A percentile compares a stretch with the other conserved stretches of the same genome.
Evolutionary conservation across 2,329 filamentous ascomycete genomes (phyloP).

Genomic region (Colletotrichum sp.): DNA sequence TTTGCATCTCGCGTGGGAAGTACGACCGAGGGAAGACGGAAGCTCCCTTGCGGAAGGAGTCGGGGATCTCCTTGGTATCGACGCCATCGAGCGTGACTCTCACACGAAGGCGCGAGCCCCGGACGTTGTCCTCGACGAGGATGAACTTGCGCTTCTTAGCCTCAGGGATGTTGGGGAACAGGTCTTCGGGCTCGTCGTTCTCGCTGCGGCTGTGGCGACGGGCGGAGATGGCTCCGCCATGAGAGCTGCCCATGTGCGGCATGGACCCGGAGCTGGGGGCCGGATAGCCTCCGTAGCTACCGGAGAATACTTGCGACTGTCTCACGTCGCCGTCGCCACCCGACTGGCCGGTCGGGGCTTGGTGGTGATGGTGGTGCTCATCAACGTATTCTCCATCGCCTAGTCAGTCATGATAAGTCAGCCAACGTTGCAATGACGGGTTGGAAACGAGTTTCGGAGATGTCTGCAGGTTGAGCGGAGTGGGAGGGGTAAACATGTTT

Average conservation of each 20-base stretch:
- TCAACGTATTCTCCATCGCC: slow-evolving; percentile 68
- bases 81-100: slow-evolving; percentile 92
- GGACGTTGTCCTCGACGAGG: slow-evolving; percentile 87
- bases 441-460: slow-evolving; percentile 7
- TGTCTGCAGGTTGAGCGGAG: slow-evolving; percentile 12
- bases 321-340: slow-evolving; percentile 68
- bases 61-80: slow-evolving; percentile 93
- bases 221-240: slow-evolving; percentile 38
- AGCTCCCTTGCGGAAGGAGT: slow-evolving; percentile 89
- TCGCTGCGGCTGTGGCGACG: slow-evolving; percentile 47
- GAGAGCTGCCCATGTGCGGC: slow-evolving; percentile 57
- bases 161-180: slow-evolving; percentile 89
- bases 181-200: slow-evolving; percentile 66
- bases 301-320: slow-evolving; percentile 75
- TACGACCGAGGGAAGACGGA: slow-evolving; percentile 92
- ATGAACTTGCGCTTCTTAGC: slow-evolving; percentile 96
- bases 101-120: slow-evolving; percentile 82
- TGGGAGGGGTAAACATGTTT: slow-evolving; percentile 19
- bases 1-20: slow-evolving; percentile 93
- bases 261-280: slow-evolving; percentile 64
- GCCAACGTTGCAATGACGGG: slow-evolving; percentile 19
- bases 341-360: slow-evolving; percentile 60
- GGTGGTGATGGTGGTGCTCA: slow-evolving; percentile 71
- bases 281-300: slow-evolving; percentile 61
- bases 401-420: slow-evolving; percentile 35